Evolutionary conservation across 1,284 basidiomycete species (phyloP).

Genomic region (Pseudozyma thailandica): DNA sequence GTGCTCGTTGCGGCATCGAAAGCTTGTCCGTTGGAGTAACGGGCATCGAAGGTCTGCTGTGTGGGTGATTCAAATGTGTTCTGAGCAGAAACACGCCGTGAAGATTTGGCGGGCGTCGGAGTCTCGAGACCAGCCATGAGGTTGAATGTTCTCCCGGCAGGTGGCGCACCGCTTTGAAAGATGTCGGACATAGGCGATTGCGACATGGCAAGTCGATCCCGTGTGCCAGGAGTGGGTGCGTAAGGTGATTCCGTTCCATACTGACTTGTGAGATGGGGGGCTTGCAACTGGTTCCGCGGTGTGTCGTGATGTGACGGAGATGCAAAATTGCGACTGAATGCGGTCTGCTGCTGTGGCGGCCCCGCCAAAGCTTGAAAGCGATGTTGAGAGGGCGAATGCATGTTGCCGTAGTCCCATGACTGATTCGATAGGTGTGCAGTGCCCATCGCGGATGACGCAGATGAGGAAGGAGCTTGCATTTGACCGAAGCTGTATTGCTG

Average conservation of each 20-base stretch:
- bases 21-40: neutral
- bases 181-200: constrained; percentile 40
- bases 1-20: neutral
- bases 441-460: neutral
- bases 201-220: constrained; percentile 33
- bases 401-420: constrained; percentile 5
- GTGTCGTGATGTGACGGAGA: constrained; percentile 15
- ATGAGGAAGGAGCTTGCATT: neutral
- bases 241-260: constrained; percentile 25
- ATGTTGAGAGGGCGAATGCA: constrained; percentile 9
- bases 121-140: constrained; percentile 40
- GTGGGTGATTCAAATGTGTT: neutral
- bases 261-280: constrained; percentile 6
- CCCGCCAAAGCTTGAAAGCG: constrained; percentile 7
- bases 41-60: neutral
- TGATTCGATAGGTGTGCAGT: constrained; percentile 2
- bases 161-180: constrained; percentile 23
- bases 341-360: constrained; percentile 18
- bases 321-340: constrained; percentile 5
- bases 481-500: constrained; percentile 10
- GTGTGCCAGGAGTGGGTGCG: constrained; percentile 21
- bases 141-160: constrained; percentile 28
- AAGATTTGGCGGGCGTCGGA: constrained; percentile 22
- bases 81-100: constrained; percentile 18
- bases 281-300: constrained; percentile 14